Evolutionary conservation across 371 early-diverging fungal genomes (phyloP).

Genomic region (Batkoa obscura): DNA sequence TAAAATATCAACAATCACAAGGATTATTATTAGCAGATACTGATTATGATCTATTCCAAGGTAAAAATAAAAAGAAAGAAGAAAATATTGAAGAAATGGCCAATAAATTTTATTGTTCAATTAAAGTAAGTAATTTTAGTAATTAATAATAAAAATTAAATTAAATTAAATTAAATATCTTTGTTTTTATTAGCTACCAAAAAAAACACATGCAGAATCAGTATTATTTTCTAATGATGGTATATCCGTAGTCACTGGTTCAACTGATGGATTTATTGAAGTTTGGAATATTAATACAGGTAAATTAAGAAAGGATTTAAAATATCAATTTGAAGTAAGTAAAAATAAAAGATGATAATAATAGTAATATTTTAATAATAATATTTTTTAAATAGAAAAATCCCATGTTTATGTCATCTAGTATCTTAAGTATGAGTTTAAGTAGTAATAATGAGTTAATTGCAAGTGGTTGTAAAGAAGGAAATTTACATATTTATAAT

Average conservation of each 20-base stretch:
- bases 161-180: neutral
- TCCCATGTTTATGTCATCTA: conserved; percentile 76
- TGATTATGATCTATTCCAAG: conserved; percentile 55
- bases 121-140: conserved; percentile 56
- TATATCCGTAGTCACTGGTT: conserved; percentile 68
- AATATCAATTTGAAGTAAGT: conserved; percentile 67
- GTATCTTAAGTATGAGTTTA: conserved; percentile 57
- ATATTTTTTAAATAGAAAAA: conserved; percentile 32
- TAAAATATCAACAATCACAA: conserved; percentile 73
- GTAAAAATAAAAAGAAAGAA: conserved; percentile 28
- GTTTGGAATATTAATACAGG: conserved; percentile 82
- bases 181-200: conserved; percentile 44
- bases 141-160: too few relatives aligned
- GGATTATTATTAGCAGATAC: conserved; percentile 44
- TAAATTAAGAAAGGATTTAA: conserved; percentile 70
- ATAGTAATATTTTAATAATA: neutral
- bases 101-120: conserved; percentile 32
- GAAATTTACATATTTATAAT: conserved; percentile 74
- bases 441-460: conserved; percentile 53
- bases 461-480: conserved; percentile 72
- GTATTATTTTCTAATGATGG: conserved; percentile 65
- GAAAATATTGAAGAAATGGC: conserved; percentile 54
- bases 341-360: neutral
- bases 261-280: conserved; percentile 84
- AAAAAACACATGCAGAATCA: conserved; percentile 60